A percentile compares a stretch with the other conserved stretches of the same genome.
These are phyloP conservation scores for Pichia inconspicua DNA, from an alignment of 1,139 yeast species.

Conservation along the genomic window DNA sequence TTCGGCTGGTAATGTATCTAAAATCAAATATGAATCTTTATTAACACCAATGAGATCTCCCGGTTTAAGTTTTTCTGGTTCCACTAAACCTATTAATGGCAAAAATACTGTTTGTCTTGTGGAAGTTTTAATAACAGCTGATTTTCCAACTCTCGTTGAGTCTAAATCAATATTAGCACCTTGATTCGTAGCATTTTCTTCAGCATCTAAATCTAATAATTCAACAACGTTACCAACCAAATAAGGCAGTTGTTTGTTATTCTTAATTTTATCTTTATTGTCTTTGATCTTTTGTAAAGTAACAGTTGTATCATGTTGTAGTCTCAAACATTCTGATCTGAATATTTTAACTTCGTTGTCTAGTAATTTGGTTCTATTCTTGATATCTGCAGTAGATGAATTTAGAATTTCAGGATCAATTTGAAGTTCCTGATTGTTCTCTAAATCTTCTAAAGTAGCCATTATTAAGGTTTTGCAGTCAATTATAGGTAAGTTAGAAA, in stretches of 20 bases:
- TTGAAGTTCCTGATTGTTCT: conserved; percentile 38
- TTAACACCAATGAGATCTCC: conserved; percentile 97
- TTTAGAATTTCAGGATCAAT: conserved; percentile 76
- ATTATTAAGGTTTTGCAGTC: conserved; percentile 26
- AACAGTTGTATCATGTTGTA: conserved; percentile 85
- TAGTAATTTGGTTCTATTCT: conserved; percentile 76
- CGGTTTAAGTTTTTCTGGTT: conserved; percentile 80
- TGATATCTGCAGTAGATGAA: conserved; percentile 75
- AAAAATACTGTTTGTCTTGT: conserved; percentile 95
- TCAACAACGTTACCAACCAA: conserved; percentile 98
- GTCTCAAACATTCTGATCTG: conserved; percentile 84
- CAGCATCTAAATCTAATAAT: conserved; percentile 78
- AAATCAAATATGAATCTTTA: conserved; percentile 87
- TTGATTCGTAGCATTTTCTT: conserved; percentile 80
- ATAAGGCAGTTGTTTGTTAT: conserved; percentile 92
- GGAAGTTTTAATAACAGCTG: conserved; percentile 95
- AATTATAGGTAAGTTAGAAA: too few relatives aligned
- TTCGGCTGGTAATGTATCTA: conserved; percentile 94
- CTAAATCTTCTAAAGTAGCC: conserved; percentile 68
- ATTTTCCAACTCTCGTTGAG: conserved; percentile 88
- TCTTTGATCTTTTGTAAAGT: conserved; percentile 94
- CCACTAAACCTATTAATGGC: conserved; percentile 93
- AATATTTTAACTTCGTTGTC: conserved; percentile 96
- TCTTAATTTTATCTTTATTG: conserved; percentile 91
- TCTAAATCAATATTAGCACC: conserved; percentile 95